Evolutionary conservation across 2,329 filamentous ascomycete genomes (phyloP).

Genomic region (Neophaeococcomyces mojaviensis): DNA sequence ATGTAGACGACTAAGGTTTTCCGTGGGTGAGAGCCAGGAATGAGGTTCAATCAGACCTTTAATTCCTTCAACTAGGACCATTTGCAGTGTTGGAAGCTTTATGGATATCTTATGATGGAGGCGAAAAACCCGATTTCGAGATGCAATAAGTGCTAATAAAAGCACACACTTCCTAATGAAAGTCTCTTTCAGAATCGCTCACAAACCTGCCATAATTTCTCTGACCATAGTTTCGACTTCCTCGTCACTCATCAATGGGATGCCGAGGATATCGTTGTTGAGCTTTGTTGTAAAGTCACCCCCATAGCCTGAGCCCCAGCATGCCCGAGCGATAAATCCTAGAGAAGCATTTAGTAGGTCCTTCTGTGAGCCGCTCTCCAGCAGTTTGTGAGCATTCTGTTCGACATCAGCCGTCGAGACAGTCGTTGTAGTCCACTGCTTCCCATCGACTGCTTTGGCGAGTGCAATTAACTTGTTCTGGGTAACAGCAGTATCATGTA

Average conservation of each 20-base stretch:
- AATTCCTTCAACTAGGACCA: too few relatives aligned
- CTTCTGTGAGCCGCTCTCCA: constrained; percentile 26
- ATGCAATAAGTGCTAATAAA: too few relatives aligned
- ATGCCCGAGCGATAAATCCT: constrained; percentile 25
- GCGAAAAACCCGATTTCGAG: too few relatives aligned
- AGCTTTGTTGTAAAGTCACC: constrained; percentile 23
- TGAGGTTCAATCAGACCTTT: too few relatives aligned
- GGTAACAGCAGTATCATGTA: constrained; percentile 38
- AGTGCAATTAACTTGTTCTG: constrained; percentile 36
- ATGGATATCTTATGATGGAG: too few relatives aligned
- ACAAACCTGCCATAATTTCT: too few relatives aligned
- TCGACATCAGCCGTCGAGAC: constrained; percentile 10
- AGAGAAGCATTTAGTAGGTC: constrained; percentile 9
- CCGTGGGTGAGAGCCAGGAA: too few relatives aligned
- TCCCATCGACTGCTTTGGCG: constrained; percentile 28
- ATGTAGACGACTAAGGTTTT: too few relatives aligned
- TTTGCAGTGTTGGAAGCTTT: too few relatives aligned
- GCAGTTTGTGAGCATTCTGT: constrained; percentile 20
- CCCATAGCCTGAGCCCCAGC: constrained; percentile 31
- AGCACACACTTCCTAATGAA: too few relatives aligned
- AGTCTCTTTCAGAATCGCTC: too few relatives aligned
- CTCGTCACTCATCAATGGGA: constrained; percentile 28
- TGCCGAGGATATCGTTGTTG: constrained; percentile 35
- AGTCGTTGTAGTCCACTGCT: constrained; percentile 15
- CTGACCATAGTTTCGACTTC: constrained; percentile 31